Evolutionary conservation across 2,329 filamentous ascomycete species (phyloP).

Genomic region (Colletotrichum trifolii): DNA sequence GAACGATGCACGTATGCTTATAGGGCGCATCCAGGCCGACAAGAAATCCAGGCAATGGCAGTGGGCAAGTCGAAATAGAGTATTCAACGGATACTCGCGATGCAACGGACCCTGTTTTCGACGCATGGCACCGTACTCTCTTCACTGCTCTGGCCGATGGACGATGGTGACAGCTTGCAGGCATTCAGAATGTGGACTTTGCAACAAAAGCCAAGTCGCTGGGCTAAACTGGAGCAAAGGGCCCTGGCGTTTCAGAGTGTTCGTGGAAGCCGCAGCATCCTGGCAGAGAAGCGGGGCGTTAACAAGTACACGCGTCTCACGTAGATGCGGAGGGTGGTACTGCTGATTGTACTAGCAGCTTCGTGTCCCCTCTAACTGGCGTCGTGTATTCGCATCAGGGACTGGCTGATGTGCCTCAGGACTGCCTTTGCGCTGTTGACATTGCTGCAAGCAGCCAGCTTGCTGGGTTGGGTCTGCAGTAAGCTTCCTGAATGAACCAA

Average conservation of each 20-base stretch:
- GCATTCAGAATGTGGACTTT: not conserved
- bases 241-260: constrained; percentile 34
- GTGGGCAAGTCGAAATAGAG: no score
- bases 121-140: no score
- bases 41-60: no score
- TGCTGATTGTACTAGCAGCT: constrained; percentile 14
- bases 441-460: constrained; percentile 2
- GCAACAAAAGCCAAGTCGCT: constrained; percentile 33
- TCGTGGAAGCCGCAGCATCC: constrained; percentile 32
- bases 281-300: constrained; percentile 24
- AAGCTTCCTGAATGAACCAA: constrained; percentile 25
- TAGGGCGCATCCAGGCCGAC: no score
- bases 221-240: constrained; percentile 6
- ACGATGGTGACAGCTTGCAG: not conserved
- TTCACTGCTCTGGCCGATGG: no score
- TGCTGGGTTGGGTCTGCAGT: constrained; percentile 23
- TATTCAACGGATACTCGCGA: no score
- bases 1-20: no score
- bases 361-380: constrained; percentile 15
- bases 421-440: not conserved
- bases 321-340: constrained; percentile 25
- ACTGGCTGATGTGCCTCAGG: constrained; percentile 12
- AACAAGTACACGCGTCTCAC: constrained; percentile 34
- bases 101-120: no score
- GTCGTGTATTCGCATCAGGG: constrained; percentile 19